Evolutionary conservation across 2,329 filamentous ascomycete genomes (phyloP), one percentile per base, ranked within the genome.

Genomic region (Stagonosporopsis rhizophila): DNA sequence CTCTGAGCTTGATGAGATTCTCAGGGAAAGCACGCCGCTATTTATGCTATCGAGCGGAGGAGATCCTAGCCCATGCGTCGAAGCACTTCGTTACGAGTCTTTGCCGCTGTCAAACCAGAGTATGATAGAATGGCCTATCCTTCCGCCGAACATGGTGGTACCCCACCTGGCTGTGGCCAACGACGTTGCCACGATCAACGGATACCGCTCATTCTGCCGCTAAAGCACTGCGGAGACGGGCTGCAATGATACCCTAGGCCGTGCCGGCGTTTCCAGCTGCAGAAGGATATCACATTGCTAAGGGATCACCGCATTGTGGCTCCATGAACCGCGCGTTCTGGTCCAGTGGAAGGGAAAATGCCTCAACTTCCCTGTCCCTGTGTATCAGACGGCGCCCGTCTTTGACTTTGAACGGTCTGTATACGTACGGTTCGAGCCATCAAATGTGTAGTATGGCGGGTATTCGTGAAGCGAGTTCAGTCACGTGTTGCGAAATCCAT

Each of bases 211-310:
- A 64, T 74, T 74, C 68, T 73, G 73, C 73, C 77, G 75, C 77
- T 79, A 79, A 70, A 74, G 66, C 65, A 70, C 69, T 72, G 72
- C 70, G 72, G 66, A 74, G 70, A 74, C 72, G 68, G 65, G 73
- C 72, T 78, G 75, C 74, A 75, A 77, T 78, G 76, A 74, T 70
- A 78, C 76, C 75, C 72, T 77, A 77, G 75, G 66, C 72, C 68
- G 69, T 75, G 68, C 75, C 68, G 75, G 71, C 71, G 72, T 71
- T 52, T 73, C 72, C 71, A 75, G 71, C 71, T 76, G 77, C 76
- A 78, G 70, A 74, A 59, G 71, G 67, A 70, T 74, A 77, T 76
- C 75, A 76, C 74, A 76, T 72, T 73, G 65, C 71, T 73, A 74
- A 70, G 71, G 66, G 73, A 72, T 74, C 67, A 70, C 69, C 65